Conservation (phyloP, 306 rosid genomes). For the Elaeagnus macrophylla region DNA sequence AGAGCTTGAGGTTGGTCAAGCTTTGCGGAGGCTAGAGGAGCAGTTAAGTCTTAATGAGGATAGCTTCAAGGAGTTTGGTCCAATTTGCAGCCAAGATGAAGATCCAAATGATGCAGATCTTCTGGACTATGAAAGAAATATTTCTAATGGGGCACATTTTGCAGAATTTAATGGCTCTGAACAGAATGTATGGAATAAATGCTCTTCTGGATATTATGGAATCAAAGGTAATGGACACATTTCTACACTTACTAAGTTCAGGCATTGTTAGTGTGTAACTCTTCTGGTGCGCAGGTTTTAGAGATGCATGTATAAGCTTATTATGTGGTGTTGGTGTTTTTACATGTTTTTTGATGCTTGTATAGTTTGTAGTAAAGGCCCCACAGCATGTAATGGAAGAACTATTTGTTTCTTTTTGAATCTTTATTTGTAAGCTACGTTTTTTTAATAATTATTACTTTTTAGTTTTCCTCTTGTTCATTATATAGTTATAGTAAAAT, state of each 20-base stretch:
- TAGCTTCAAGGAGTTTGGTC: slow-evolving; percentile 29
- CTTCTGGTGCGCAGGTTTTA: background rate
- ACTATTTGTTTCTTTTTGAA: background rate
- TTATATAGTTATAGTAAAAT: no score
- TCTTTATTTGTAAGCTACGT: background rate
- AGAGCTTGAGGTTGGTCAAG: slow-evolving; percentile 47
- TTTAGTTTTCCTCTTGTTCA: no score
- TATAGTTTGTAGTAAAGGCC: background rate
- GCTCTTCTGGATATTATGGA: slow-evolving; percentile 27
- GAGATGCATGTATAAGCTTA: no score
- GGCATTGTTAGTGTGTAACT: slow-evolving; percentile 4
- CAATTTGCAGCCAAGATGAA: slow-evolving; percentile 26
- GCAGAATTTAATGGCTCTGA: slow-evolving; percentile 34
- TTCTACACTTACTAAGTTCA: slow-evolving; percentile 9
- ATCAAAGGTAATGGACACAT: slow-evolving; percentile 41
- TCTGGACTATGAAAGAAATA: slow-evolving; percentile 26
- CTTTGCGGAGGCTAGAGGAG: slow-evolving; percentile 57
- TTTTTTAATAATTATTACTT: no score
- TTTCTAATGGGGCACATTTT: slow-evolving; percentile 33
- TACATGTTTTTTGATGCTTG: no score
- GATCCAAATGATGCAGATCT: slow-evolving; percentile 23
- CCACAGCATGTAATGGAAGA: background rate
- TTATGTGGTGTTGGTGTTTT: no score
- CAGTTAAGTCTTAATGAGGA: slow-evolving; percentile 65
- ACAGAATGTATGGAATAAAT: slow-evolving; percentile 24